Percentiles rank a stretch among this genome's conserved stretches.
Conservation (phyloP, 345 rosid genomes). For the Eucalyptus marginata region DNA sequence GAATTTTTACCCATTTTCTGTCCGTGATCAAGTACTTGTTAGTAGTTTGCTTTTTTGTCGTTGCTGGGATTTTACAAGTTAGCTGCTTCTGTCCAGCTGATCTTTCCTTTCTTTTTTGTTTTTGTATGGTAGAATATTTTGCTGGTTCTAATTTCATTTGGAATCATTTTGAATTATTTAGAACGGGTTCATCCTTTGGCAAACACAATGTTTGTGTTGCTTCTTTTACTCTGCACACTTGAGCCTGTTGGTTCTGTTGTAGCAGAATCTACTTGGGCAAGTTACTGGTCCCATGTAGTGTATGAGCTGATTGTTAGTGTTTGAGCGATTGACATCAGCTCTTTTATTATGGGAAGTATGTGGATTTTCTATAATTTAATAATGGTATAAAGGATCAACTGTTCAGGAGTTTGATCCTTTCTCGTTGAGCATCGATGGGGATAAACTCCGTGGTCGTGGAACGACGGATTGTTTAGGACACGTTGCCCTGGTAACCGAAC, state of each 20-base stretch:
- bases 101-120: not conserved
- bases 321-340: not conserved
- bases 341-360: not conserved
- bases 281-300: not conserved
- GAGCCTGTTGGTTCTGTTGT: not conserved
- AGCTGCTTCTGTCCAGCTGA: not conserved
- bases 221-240: not conserved
- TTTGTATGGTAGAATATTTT: not conserved
- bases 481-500: slow-evolving; percentile 81
- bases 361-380: not conserved
- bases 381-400: not conserved
- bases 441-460: slow-evolving; percentile 88
- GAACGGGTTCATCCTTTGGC: not conserved
- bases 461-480: slow-evolving; percentile 99
- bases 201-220: not conserved
- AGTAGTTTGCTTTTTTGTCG: not conserved
- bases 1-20: not conserved
- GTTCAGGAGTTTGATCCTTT: slow-evolving; percentile 93
- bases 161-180: not conserved
- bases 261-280: not conserved
- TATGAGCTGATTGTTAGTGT: not conserved
- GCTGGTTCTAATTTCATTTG: not conserved
- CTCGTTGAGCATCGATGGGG: slow-evolving; percentile 74
- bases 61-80: not conserved
- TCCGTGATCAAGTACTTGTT: not conserved